These are phyloP conservation scores for Exserohilum rostratum DNA, from an alignment of 2,329 filamentous ascomycete species.

Conservation along the genomic window DNA sequence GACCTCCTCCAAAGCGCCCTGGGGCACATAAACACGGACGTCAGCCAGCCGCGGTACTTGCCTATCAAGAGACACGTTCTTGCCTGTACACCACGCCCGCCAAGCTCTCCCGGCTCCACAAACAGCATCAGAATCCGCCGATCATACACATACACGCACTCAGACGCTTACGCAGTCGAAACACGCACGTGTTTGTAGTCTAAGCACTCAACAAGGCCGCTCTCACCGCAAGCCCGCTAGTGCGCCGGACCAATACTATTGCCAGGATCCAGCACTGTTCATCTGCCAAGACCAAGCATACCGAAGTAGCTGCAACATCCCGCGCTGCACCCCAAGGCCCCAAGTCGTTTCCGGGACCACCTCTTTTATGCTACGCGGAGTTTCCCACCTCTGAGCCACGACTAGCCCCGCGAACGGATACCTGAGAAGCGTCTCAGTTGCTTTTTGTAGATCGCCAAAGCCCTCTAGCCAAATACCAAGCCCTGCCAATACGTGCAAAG, in stretches of 20 bases:
- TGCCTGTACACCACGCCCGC: slow-evolving; percentile 22
- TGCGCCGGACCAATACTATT: slow-evolving; percentile 28
- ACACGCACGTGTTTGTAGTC: slow-evolving; percentile 25
- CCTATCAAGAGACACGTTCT: slow-evolving; percentile 25
- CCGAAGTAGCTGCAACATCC: slow-evolving; percentile 40
- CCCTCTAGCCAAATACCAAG: slow-evolving; percentile 27
- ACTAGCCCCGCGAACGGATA: slow-evolving; percentile 7
- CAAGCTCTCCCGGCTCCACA: slow-evolving; percentile 35
- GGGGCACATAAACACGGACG: slow-evolving; percentile 25
- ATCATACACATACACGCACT: slow-evolving; percentile 20
- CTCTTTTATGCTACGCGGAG: slow-evolving; percentile 16
- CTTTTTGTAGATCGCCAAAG: slow-evolving; percentile 19
- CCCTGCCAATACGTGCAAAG: slow-evolving; percentile 35
- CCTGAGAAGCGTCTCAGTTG: slow-evolving; percentile 14
- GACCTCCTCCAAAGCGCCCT: slow-evolving; percentile 31
- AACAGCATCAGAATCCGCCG: slow-evolving; percentile 16
- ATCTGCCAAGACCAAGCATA: slow-evolving; percentile 28
- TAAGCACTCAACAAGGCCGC: slow-evolving; percentile 11
- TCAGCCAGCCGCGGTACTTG: slow-evolving; percentile 21
- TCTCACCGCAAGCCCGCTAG: slow-evolving; percentile 23
- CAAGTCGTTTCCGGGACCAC: slow-evolving; percentile 18
- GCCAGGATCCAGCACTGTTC: slow-evolving; percentile 17
- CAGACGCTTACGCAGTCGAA: slow-evolving; percentile 24
- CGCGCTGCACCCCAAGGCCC: slow-evolving; percentile 31
- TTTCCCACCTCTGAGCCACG: slow-evolving; percentile 3